phyloP scores from a whole-genome alignment of 768 basidiomycete species.

The Terana coerulea region DNA sequence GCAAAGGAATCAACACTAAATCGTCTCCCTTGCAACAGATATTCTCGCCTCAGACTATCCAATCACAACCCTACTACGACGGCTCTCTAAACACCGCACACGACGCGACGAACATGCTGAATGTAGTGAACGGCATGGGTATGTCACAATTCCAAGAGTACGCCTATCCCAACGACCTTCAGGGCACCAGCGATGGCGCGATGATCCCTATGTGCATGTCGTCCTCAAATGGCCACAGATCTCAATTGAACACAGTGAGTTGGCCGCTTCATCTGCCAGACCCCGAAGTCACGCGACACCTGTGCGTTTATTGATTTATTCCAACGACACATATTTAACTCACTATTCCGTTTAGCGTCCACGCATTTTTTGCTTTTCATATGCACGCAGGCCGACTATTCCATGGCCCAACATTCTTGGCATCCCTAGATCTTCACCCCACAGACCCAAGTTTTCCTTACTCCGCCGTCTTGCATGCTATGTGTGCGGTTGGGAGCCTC shows the following conservation, averaged over 20 bases:
- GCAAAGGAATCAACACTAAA: no score
- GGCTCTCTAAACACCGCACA: no score
- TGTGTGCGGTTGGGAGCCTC: constrained; percentile 75
- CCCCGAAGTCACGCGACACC: constrained; percentile 58
- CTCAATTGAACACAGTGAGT: constrained; percentile 22
- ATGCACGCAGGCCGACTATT: constrained; percentile 72
- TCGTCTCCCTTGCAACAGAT: no score
- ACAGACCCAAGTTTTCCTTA: constrained; percentile 72
- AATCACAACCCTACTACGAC: no score
- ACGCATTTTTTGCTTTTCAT: constrained; percentile 76
- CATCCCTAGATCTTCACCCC: constrained; percentile 59
- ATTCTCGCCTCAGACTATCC: no score
- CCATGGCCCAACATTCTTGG: constrained; percentile 62
- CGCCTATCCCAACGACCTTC: no score
- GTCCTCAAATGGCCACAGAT: no score
- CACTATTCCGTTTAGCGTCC: constrained; percentile 43
- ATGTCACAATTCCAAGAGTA: no score
- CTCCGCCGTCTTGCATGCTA: constrained; percentile 73
- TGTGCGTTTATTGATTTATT: constrained; percentile 39
- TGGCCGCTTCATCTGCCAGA: constrained; percentile 65
- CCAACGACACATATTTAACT: not conserved
- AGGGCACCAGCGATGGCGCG: no score
- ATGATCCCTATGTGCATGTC: no score
- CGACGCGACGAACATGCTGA: no score
- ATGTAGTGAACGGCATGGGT: no score